Base-by-base conservation (phyloP, 2,329 filamentous ascomycete species). In the Clonostachys rosea region DNA sequence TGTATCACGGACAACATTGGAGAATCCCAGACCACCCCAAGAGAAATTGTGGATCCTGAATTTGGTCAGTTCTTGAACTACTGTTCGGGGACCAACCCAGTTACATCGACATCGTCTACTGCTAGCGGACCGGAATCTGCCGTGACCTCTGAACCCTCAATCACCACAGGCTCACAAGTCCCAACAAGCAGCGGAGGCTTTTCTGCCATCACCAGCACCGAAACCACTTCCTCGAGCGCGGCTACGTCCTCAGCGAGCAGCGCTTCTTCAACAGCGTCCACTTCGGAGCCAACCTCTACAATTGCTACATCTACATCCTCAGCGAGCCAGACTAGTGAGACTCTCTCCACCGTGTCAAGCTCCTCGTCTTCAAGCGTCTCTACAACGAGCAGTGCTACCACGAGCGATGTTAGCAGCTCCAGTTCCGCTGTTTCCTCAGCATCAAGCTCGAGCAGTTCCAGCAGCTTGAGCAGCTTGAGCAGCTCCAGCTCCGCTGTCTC, bases 21-120 rank as follows among this genome's bases (percentile, higher is more conserved):
- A 5, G 47, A 55, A 10, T 46, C 48, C 5, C 65, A 65, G 24
- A 39, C 61, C 2, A 59, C 60, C 0, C 52, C 54, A 8, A 56
- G 61, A 34, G 55, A 59, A 1, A 71, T 74, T 49, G 50, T 75
- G 2, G 49, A 56, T 0, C 58, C 63, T 0, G 48, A 59, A 13
- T 77, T 78, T 37, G 20, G 45, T 1, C 74, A 79, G 52, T 81
- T 63, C 47, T 6, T 76, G 34, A 52, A 59, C 34, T 82, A 61
- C 55, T 84, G 80, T 53, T 7, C 50, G 42, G 6, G 51, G 50
- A n/a, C 36, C n/a, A 45, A 60, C 2, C 45, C 50, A 5, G 51
- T 56, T 6, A 50, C 56, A 2, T n/a, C 17, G 36, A 51, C 52
- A 7, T 41, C 49, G 2, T 39, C 44, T 3, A 24, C 53, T 4